Base-by-base conservation (phyloP, 179 eudicot species). In the Gypsophila paniculata region DNA sequence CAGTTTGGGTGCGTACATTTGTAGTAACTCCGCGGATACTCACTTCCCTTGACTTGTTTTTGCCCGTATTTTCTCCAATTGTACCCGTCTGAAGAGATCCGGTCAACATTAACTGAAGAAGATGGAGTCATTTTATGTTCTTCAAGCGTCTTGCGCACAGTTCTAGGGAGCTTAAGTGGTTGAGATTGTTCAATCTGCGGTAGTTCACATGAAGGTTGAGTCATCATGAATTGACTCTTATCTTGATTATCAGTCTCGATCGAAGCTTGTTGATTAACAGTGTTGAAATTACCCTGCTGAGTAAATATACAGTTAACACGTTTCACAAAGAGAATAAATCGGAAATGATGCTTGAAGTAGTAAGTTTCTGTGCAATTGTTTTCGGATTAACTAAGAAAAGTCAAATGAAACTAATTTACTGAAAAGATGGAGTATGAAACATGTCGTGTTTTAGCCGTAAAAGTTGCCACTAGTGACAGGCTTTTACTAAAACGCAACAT, bases 41-140 rank as follows among this genome's bases (percentile, higher is more conserved):
- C 91, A 26, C 97, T 89, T 65, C 97, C 95, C 85, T 91, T 91
- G 18, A 91, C 97, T 76, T 89, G 92, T 77, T 89, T 91, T 68
- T 91, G 95, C 26, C 97, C 97, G 48, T 91, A 91, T 80, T 91
- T 91, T 65, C 95, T 81, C 95, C 97, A 91, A 61, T 84, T 91
- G 76, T 89, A 84, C n/a, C 92, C 91, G 68, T 86, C 96, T 54
- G 83, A 84, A 55, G 95, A 82, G 61, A 85, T 76, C 23, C 84
- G 85, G 66, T 91, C 89, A 10, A 19, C 68, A n/a, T 32, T 76
- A 51, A 74, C 79, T 61, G 83, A 60, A 38, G 84, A 74, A 48
- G 72, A 61, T 55, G 80, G 36, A 58, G 36, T 58, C 52, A 73
- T 63, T 73, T 67, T 78, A 52, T 73, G 75, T 36, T 83, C 86